These are phyloP conservation scores for Cercospora berteroae DNA, from an alignment of 2,329 filamentous ascomycete genomes.

Conservation along the genomic window DNA sequence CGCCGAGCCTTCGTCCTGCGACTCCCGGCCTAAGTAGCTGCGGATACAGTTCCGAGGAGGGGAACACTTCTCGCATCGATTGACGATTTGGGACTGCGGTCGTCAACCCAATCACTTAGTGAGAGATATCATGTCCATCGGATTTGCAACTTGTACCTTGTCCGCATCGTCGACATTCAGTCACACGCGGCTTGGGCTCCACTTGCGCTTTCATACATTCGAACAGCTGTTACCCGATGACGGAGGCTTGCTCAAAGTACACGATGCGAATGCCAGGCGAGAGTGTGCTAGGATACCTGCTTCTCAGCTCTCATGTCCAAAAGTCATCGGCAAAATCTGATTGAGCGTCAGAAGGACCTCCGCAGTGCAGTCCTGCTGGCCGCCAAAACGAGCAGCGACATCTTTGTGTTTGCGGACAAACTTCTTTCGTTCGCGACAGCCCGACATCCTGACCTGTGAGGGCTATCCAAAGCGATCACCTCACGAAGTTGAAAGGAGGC, in stretches of 20 bases:
- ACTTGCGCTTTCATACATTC: not conserved
- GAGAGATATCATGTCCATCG: not conserved
- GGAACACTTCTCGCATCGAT: not conserved
- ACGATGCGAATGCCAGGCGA: not conserved
- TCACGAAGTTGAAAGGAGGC: conserved; percentile 13
- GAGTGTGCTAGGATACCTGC: not conserved
- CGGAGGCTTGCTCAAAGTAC: not conserved
- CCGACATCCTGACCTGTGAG: not conserved
- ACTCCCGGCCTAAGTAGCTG: not conserved
- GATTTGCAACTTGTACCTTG: not conserved
- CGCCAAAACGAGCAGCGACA: not conserved
- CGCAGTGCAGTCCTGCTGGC: not conserved
- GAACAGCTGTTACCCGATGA: not conserved
- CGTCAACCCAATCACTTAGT: not conserved
- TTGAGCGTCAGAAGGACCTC: not conserved
- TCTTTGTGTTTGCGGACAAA: not conserved
- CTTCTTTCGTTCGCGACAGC: not conserved
- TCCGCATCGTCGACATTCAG: not conserved
- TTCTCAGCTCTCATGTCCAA: not conserved
- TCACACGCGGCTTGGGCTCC: not conserved
- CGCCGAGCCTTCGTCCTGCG: not conserved
- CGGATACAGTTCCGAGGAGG: not conserved
- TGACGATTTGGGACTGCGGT: not conserved
- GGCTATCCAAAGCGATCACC: not conserved
- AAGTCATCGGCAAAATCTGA: not conserved